Conservation (phyloP, 441 rosid species). For the Euphorbia schlechtendalii region DNA sequence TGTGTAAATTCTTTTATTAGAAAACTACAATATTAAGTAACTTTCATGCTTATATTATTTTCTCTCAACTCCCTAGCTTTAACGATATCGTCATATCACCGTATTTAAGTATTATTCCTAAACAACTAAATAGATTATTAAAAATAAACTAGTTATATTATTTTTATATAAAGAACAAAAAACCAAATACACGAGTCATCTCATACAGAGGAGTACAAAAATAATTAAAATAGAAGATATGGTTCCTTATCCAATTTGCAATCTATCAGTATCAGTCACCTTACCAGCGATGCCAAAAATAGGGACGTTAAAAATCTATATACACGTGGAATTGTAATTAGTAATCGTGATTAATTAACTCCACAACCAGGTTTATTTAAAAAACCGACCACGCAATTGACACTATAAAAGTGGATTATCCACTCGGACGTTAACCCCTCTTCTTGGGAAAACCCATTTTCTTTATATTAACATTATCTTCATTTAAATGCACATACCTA, state of each 20-base stretch:
- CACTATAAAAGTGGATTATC: not conserved
- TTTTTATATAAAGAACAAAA: no score
- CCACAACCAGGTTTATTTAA: no score
- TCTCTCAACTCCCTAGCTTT: no score
- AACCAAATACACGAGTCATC: no score
- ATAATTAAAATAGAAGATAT: not conserved
- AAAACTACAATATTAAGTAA: no score
- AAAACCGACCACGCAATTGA: constrained; percentile 3
- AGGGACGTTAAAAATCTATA: not conserved
- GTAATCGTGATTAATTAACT: not conserved
- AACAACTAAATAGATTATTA: no score
- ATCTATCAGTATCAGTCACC: not conserved
- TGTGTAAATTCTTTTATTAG: no score
- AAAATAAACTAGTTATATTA: no score
- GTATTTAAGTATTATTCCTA: no score
- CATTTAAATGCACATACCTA: constrained; percentile 1
- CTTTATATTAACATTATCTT: not conserved
- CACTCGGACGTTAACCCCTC: not conserved
- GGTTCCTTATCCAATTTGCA: constrained; percentile 5
- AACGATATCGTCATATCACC: no score
- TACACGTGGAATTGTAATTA: not conserved
- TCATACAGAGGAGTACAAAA: no score
- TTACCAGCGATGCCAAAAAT: not conserved
- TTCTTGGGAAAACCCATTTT: not conserved
- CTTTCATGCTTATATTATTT: no score